These are phyloP conservation scores for Nothophoma quercina DNA, from an alignment of 2,329 filamentous ascomycete genomes.

Conservation along the genomic window DNA sequence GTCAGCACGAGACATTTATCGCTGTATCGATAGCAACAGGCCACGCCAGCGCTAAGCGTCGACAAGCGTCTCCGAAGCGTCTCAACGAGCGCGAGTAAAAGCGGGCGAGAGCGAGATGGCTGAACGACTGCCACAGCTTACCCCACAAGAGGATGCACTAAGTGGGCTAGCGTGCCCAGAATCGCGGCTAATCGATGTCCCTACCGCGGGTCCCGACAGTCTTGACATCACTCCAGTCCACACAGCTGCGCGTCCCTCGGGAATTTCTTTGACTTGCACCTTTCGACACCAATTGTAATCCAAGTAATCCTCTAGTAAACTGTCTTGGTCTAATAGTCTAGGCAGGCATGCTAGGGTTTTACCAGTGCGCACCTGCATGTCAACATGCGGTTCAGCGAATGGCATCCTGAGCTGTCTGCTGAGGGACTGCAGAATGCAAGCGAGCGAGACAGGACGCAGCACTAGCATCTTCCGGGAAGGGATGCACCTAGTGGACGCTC, in stretches of 20 bases:
- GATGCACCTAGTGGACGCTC: conserved; percentile 4
- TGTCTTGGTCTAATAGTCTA: conserved; percentile 7
- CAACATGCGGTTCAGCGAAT: conserved; percentile 3
- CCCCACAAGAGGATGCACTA: conserved; percentile 12
- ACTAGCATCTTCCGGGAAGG: conserved; percentile 7
- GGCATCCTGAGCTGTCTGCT: not conserved
- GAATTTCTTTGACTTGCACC: not conserved
- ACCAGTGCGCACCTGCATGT: conserved; percentile 3
- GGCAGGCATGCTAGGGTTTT: conserved; percentile 4
- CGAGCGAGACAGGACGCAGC: conserved; percentile 11
- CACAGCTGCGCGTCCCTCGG: conserved; percentile 14
- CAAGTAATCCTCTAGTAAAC: not conserved
- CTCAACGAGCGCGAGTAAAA: conserved; percentile 17
- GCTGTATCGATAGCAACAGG: conserved; percentile 17
- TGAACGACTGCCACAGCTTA: conserved; percentile 15
- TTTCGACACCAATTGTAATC: conserved; percentile 1
- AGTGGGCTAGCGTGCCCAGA: conserved; percentile 6
- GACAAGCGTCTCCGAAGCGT: conserved; percentile 17
- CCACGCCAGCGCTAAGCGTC: conserved; percentile 16
- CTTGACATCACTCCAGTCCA: conserved; percentile 20
- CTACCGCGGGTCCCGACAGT: conserved; percentile 8
- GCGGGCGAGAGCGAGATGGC: conserved; percentile 15
- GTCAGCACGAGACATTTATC: conserved; percentile 2
- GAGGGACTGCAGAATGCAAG: conserved; percentile 13
- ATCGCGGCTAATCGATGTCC: conserved; percentile 17